Percentiles rank a stretch among this genome's conserved stretches.
phyloP scores from a whole-genome alignment of 2,329 filamentous ascomycete species.

The Epichloe festucae region DNA sequence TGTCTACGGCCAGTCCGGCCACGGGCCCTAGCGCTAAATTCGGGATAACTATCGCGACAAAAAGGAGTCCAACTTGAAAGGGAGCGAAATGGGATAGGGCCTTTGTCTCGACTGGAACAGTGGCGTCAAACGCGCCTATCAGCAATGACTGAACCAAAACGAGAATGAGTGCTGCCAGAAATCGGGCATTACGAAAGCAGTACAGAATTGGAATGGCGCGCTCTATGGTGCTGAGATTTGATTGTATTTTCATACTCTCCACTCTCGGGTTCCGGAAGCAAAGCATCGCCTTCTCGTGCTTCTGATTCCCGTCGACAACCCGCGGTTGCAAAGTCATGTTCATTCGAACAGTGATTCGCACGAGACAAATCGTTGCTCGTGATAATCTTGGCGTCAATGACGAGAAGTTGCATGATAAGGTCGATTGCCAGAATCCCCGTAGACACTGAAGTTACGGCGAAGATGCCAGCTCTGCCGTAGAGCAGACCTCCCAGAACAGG shows the following conservation, averaged over 20 bases:
- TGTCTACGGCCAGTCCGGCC: constrained; percentile 3
- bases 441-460: neutral
- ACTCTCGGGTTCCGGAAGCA: neutral
- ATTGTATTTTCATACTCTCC: neutral
- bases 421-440: neutral
- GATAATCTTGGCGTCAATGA: neutral
- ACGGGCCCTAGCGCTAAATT: constrained; percentile 1
- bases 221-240: neutral
- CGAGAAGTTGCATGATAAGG: neutral
- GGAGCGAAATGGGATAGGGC: neutral
- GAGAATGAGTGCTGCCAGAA: neutral
- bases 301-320: neutral
- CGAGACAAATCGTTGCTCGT: neutral
- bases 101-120: neutral
- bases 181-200: neutral
- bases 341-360: too few species aligned
- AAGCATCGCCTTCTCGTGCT: neutral
- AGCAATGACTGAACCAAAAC: neutral
- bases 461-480: neutral
- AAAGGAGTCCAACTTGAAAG: neutral
- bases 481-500: neutral
- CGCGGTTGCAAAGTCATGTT: too few species aligned
- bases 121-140: neutral
- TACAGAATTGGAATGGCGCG: neutral
- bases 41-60: neutral